Percentiles rank a stretch among this genome's conserved stretches.
Conservation (phyloP, 805 yeast species). For the Saturnispora mendoncae region DNA sequence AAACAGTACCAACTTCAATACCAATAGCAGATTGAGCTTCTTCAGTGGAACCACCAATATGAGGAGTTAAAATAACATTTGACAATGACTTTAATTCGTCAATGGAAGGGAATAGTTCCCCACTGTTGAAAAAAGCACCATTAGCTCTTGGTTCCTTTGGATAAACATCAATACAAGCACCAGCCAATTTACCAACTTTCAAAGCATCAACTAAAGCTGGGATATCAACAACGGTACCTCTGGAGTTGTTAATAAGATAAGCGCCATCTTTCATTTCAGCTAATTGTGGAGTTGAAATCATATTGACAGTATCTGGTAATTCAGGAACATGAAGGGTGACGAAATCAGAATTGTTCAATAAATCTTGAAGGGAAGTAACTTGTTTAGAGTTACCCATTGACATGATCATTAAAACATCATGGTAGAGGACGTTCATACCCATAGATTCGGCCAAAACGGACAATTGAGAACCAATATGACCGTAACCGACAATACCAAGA, state of each 20-base stretch:
- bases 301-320: constrained; percentile 81
- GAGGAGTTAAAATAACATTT: constrained; percentile 91
- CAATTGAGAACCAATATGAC: constrained; percentile 96
- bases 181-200: constrained; percentile 90
- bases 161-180: constrained; percentile 94
- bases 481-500: constrained; percentile 93
- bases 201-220: constrained; percentile 88
- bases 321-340: constrained; percentile 93
- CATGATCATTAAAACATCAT: constrained; percentile 90
- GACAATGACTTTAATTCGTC: constrained; percentile 72
- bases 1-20: constrained; percentile 81
- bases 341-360: constrained; percentile 75
- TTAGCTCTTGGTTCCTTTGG: constrained; percentile 97
- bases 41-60: constrained; percentile 98
- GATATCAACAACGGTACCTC: constrained; percentile 96
- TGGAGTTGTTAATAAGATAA: constrained; percentile 88
- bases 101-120: constrained; percentile 68
- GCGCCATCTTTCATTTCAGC: constrained; percentile 96
- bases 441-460: constrained; percentile 94
- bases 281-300: constrained; percentile 84
- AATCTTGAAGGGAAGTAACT: constrained; percentile 75
- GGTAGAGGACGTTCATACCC: constrained; percentile 95
- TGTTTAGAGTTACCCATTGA: constrained; percentile 94
- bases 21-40: constrained; percentile 99
- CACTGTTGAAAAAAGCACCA: constrained; percentile 69